Base-by-base conservation (phyloP, 2,329 filamentous ascomycete genomes). In the Stagonosporopsis cucurbitacearum region DNA sequence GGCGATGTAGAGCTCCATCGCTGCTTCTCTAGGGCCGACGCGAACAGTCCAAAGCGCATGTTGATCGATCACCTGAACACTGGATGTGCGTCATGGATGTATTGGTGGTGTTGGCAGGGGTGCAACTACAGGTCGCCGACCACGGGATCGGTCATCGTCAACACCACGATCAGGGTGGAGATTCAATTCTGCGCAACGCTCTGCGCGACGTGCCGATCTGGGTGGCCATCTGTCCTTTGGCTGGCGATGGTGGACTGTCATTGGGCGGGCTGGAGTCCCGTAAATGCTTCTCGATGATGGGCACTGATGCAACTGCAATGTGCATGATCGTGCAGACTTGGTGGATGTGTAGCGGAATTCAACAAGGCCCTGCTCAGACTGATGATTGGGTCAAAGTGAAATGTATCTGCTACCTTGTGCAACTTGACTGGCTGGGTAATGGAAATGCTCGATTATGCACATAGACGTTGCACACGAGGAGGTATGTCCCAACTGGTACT, bases 131-230 rank as follows among this genome's bases (percentile, higher is more conserved):
- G 32, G 46, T 55, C 53, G 53, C 41, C 53, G 53, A 55, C 46
- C 45, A 46, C 17, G 33, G 25, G 28, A 20, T 23, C 9, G 33
- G 45, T 41, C 35, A 46, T 30, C 46, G 41, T 50, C 41, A 42
- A 55, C 53, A 40, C 42, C 41, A 41, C 30, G 19, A 50, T 39
- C 36, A 4, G 25, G 37, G 53, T 50, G 46, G 53, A 50, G 46
- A 46, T 23, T 47, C 46, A 28, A 50, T 42, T 45, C 23, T 46
- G 42, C n/a, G 25, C 20, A 50, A 35, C 33, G 25, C 40, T 49
- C 30, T n/a, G 17, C 46, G 46, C 46, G 36, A 50, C 22, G 42
- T 36, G 23, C 53, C 46, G 41, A 55, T 46, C 53, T 42, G 53
- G 41, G 42, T 30, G 41, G 53, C 45, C 11, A 20, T 23, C 19